Evolutionary conservation across 1,139 yeast species (phyloP), one percentile per base, ranked within the genome.

Genomic region (Scheffersomyces segobiensis): DNA sequence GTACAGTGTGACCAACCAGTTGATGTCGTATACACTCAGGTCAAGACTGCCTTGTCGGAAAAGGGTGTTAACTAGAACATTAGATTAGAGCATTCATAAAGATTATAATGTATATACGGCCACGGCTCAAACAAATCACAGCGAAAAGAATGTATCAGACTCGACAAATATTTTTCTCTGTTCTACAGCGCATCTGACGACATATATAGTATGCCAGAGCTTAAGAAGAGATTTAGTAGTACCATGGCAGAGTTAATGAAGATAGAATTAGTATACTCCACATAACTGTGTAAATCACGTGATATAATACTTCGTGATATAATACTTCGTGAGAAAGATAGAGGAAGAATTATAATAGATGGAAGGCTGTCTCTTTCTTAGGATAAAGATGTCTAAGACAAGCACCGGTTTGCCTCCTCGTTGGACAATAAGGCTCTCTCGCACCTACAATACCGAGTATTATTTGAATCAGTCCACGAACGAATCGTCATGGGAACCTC

Each of bases 401-500:
- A 32, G 42, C 17, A 83, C 95, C 19, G 98, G 98, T 12, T 81
- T 93, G 56, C 97, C 97, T 39, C 77, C 80, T 22, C 87, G 89
- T 55, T 93, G 98, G 97, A 85, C 87, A 52, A 83, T 93, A 53
- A 82, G 86, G 59, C 84, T 86, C 58, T 91, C 97, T 50, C 85
- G 87, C 62, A 87, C 96, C 17, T 91, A 91, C 67, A 85, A 89
- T 67, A 82, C 91, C 65, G 97, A 93, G 59, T 93, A 93, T 74
- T 93, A 79, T 73, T 86, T 82, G 72, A 85, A 91, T 66, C 84
- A 86, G 46, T 80, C 81, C 48, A 85, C 91, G 0, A 81, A 85
- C 52, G 87, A 87, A 67, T 89, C 97, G 0, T 81, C 87, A 42
- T 93, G 98, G 98, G 93, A 88, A 58, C 89, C 96, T 4, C 98